Evolutionary conservation across 345 rosid genomes (phyloP).

Genomic region (Camelina laxa): DNA sequence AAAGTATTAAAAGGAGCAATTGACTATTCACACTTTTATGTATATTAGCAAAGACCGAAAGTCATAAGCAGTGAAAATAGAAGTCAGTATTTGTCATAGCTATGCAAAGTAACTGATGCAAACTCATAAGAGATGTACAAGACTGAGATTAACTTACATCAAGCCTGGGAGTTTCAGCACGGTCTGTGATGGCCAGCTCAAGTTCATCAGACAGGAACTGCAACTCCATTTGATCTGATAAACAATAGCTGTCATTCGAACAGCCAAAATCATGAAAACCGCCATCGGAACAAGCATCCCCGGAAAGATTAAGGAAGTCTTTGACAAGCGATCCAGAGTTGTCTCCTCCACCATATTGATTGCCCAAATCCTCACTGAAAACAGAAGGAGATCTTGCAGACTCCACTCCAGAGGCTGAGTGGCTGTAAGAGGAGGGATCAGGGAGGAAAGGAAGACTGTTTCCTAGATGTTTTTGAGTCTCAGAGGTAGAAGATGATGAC

Average conservation of each 20-base stretch:
- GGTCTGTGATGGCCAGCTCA: constrained; percentile 75
- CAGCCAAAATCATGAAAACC: constrained; percentile 57
- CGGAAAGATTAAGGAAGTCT: constrained; percentile 59
- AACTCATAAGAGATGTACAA: constrained; percentile 12
- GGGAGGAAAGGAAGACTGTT: constrained; percentile 83
- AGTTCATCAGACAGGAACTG: constrained; percentile 86
- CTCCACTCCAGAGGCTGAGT: constrained; percentile 57
- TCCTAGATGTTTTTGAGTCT: constrained; percentile 59
- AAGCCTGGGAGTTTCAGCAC: constrained; percentile 78
- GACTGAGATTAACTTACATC: constrained; percentile 60
- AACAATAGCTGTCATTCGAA: constrained; percentile 48
- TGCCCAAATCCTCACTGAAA: constrained; percentile 57
- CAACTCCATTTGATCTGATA: constrained; percentile 74
- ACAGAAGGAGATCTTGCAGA: constrained; percentile 60
- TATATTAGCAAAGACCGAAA: constrained; percentile 10
- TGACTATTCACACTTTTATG: constrained; percentile 9
- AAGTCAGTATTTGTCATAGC: constrained; percentile 9
- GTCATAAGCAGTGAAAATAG: not conserved
- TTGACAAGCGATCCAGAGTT: constrained; percentile 56
- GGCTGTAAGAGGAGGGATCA: constrained; percentile 58
- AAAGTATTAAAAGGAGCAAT: constrained; percentile 16
- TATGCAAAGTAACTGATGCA: constrained; percentile 22
- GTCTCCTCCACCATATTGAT: constrained; percentile 53
- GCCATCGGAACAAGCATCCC: constrained; percentile 58
- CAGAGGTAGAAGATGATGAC: constrained; percentile 80